Conservation (phyloP, 176 grass and related monocot genomes). For the Hordeum marinum region DNA sequence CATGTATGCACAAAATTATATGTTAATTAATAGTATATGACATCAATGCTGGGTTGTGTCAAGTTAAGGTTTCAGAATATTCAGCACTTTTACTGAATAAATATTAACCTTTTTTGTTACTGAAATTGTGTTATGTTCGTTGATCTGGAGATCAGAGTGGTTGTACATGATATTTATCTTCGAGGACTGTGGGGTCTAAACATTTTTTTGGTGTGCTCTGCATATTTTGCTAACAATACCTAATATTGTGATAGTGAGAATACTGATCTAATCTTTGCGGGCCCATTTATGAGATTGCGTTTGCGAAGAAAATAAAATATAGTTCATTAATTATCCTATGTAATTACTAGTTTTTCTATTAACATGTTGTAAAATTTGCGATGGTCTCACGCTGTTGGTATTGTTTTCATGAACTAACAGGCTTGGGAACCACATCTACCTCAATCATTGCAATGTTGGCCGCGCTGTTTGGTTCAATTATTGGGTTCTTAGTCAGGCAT, state of each 20-base stretch:
- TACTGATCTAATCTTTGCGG: neutral
- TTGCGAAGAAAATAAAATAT: neutral
- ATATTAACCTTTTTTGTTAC: neutral
- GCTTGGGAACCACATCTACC: conserved; percentile 15
- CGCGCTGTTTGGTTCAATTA: conserved; percentile 24
- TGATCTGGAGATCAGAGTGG: neutral
- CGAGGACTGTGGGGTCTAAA: neutral
- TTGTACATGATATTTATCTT: neutral
- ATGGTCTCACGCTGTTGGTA: neutral
- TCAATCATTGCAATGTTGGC: conserved; percentile 32
- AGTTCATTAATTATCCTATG: neutral
- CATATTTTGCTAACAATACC: neutral
- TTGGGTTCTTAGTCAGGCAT: conserved; percentile 32
- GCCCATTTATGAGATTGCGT: neutral
- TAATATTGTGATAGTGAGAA: neutral
- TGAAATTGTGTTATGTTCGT: neutral
- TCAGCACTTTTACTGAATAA: neutral
- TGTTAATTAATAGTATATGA: neutral
- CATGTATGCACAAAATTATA: neutral
- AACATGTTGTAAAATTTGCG: neutral
- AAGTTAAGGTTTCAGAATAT: neutral
- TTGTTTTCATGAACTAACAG: conserved; percentile 17
- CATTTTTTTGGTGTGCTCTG: neutral
- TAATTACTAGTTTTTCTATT: neutral
- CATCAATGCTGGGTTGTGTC: neutral